Evolutionary conservation across 768 basidiomycete species (phyloP).

Genomic region (Podaxis sp.): DNA sequence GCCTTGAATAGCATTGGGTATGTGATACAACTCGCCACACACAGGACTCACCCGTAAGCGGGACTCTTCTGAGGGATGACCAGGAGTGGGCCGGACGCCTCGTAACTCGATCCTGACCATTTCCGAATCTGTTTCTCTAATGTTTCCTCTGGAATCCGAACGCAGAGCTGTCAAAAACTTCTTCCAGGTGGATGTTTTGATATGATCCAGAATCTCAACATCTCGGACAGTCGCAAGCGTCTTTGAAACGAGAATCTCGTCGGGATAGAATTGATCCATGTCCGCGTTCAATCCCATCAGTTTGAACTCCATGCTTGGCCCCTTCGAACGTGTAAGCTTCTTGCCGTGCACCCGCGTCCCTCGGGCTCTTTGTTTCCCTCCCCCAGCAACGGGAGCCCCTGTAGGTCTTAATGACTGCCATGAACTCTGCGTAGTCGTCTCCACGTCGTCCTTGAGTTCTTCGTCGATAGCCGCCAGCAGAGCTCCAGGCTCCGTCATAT

Average conservation of each 20-base stretch:
- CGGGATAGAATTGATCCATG: conserved; percentile 58
- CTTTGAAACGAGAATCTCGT: conserved; percentile 56
- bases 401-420: conserved; percentile 82
- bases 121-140: conserved; percentile 86
- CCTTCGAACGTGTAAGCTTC: conserved; percentile 66
- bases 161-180: conserved; percentile 90
- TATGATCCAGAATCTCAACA: conserved; percentile 91
- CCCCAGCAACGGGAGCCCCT: conserved; percentile 19
- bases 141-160: conserved; percentile 80
- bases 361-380: conserved; percentile 34
- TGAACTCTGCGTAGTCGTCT: conserved; percentile 76
- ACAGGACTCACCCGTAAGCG: conserved; percentile 63
- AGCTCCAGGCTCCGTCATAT: conserved; percentile 68
- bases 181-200: conserved; percentile 98
- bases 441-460: conserved; percentile 73
- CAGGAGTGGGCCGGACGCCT: conserved; percentile 68
- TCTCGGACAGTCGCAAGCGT: conserved; percentile 65
- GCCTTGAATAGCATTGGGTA: conserved; percentile 43
- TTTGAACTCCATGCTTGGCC: conserved; percentile 80
- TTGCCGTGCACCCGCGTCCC: conserved; percentile 47
- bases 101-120: conserved; percentile 89
- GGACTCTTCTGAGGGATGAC: conserved; percentile 66
- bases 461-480: conserved; percentile 92
- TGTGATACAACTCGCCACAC: background rate
- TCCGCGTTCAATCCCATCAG: conserved; percentile 62